Conservation (phyloP, 495 filamentous ascomycete species). For the Penicillium arizonense region DNA sequence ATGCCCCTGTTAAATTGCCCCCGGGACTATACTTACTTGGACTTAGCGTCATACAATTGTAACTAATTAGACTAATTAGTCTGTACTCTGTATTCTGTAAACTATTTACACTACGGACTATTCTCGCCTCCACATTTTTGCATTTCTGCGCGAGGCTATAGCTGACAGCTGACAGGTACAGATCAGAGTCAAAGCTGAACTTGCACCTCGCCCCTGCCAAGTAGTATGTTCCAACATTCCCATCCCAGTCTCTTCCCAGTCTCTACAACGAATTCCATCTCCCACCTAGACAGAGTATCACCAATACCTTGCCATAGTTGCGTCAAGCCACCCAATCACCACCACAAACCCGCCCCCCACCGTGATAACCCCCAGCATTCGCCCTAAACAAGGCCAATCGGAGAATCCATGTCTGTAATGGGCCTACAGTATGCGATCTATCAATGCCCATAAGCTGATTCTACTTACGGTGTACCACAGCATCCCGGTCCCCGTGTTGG, state of each 20-base stretch:
- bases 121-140: too few relatives aligned
- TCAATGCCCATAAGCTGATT: neutral
- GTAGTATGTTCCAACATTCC: too few relatives aligned
- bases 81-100: too few relatives aligned
- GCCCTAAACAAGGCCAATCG: conserved; percentile 17
- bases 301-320: neutral
- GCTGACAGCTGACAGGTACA: too few relatives aligned
- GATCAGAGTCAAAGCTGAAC: too few relatives aligned
- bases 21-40: neutral
- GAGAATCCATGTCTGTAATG: neutral
- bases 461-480: neutral
- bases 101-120: too few relatives aligned
- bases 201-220: too few relatives aligned
- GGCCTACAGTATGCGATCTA: neutral
- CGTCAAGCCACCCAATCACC: conserved; percentile 25
- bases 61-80: too few relatives aligned
- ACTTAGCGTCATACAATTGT: too few relatives aligned
- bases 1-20: neutral
- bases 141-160: too few relatives aligned
- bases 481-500: neutral
- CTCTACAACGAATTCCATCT: neutral
- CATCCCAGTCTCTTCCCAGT: too few relatives aligned
- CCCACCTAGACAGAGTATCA: neutral
- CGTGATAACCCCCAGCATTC: conserved; percentile 26
- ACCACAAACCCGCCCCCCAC: neutral